Conservation (phyloP, 169 alveolate species). For the Cryptosporidium ubiquitum region DNA sequence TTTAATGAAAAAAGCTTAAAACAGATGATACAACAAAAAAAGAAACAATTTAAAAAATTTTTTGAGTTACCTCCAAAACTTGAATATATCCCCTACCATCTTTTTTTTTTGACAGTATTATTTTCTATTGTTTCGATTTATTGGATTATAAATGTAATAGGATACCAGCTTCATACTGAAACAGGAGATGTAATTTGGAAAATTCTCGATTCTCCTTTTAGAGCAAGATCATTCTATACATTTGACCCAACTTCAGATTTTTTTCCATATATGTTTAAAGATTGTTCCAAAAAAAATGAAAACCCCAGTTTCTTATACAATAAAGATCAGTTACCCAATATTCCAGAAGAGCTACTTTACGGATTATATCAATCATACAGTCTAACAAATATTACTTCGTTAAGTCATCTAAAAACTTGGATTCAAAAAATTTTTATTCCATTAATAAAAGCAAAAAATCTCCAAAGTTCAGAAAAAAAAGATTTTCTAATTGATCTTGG, state of each 20-base stretch:
- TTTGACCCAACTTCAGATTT: conserved; percentile 30
- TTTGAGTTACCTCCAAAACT: conserved; percentile 63
- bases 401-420: conserved; percentile 45
- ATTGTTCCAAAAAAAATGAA: conserved; percentile 21
- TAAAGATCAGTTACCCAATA: conserved; percentile 16
- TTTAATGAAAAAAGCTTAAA: not conserved
- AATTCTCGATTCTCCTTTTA: conserved; percentile 46
- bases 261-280: conserved; percentile 65
- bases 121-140: conserved; percentile 6
- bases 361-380: conserved; percentile 55
- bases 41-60: conserved; percentile 12
- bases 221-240: conserved; percentile 51
- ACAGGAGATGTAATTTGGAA: conserved; percentile 47
- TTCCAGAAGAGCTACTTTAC: conserved; percentile 25
- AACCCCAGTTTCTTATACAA: conserved; percentile 23
- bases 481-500: conserved; percentile 28
- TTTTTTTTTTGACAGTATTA: conserved; percentile 12
- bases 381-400: conserved; percentile 51
- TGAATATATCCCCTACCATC: conserved; percentile 67
- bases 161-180: conserved; percentile 13
- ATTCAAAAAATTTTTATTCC: conserved; percentile 60
- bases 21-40: not conserved
- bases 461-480: not conserved
- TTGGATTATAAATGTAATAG: conserved; percentile 25
- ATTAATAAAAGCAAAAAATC: not conserved